Conservation (phyloP, 768 basidiomycete genomes). For the Suillus ampliporus region DNA sequence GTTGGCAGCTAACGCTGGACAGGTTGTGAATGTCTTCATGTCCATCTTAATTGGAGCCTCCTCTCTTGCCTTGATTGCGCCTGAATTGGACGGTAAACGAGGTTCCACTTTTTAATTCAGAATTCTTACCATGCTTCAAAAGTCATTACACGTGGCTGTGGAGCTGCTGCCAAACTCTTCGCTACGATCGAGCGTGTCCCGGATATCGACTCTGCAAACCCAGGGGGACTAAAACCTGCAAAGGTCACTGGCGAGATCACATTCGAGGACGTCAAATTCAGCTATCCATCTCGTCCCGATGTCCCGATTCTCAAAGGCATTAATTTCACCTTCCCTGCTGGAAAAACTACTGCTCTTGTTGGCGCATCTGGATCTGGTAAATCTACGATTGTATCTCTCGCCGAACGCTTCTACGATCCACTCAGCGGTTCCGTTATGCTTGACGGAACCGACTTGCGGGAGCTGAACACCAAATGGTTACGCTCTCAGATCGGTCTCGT, state of each 20-base stretch:
- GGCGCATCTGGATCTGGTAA: constrained; percentile 47
- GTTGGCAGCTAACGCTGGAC: constrained; percentile 43
- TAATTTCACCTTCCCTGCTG: constrained; percentile 45
- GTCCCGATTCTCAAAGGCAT: constrained; percentile 57
- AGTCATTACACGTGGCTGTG: constrained; percentile 53
- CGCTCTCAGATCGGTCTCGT: constrained; percentile 57
- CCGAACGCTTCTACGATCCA: constrained; percentile 62
- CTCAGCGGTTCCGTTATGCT: constrained; percentile 46
- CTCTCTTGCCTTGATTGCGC: constrained; percentile 56
- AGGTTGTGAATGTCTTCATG: constrained; percentile 59
- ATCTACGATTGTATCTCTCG: constrained; percentile 48
- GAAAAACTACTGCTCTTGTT: constrained; percentile 47
- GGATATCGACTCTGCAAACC: constrained; percentile 53
- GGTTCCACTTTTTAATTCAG: background rate
- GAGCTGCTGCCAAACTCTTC: constrained; percentile 59
- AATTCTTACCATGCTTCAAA: constrained; percentile 9
- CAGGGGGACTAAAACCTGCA: constrained; percentile 50
- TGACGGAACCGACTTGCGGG: constrained; percentile 51
- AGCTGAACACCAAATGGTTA: constrained; percentile 55
- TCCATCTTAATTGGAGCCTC: constrained; percentile 61
- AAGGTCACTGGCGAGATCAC: constrained; percentile 50
- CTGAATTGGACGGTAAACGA: constrained; percentile 49
- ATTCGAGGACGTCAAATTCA: constrained; percentile 55
- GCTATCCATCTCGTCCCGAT: constrained; percentile 53
- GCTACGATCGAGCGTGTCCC: constrained; percentile 61